Base-by-base conservation (phyloP, 2,329 filamentous ascomycete genomes). In the Aureobasidium mangrovei region DNA sequence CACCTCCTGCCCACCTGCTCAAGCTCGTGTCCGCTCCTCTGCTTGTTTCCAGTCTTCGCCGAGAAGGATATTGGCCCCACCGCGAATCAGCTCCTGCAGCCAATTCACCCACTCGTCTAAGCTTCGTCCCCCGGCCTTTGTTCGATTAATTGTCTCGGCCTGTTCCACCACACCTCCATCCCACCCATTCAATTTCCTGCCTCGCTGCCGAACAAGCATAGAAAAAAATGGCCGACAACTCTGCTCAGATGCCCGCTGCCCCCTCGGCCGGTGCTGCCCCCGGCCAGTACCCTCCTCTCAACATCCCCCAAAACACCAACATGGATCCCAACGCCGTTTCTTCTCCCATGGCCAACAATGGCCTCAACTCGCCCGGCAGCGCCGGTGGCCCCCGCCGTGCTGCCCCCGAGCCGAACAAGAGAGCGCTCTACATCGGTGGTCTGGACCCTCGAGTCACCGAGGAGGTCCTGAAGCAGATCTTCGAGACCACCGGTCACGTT, bases 401-500 rank as follows among this genome's bases (percentile, higher is more conserved):
- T 58, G 93, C 93, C 51, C 93, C 93, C 54, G 93, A 98, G 77
- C 93, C 93, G 60, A 98, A 98, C 78, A 98, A 98, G 82, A 83
- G 93, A 67, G 93, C 93, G 56, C 77, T 98, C 59, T 98, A 98
- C 67, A 88, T 98, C 56, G 93, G 93, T 60, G 93, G 93, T 54
- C 77, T 98, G 62, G 93, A 98, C 70, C 89, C 91, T 64, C 83
- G 93, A 61, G 91, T 97, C 59, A 96, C 91, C 32, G 91, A 97
- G 73, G 91, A 97, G 68, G 89, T 97, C 55, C 74, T 97, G 70
- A 89, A 90, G 67, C 91, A 97, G 72, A 97, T 97, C 65, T 98
- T 98, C 67, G 93, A 98, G 77, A 98, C 93, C 5, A 96, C 91
- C 57, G 93, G 93, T 55, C 93, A 98, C 73, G 93, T 98, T 60